These are phyloP conservation scores for Amanita molliuscula DNA, from an alignment of 768 basidiomycete species.

Conservation along the genomic window DNA sequence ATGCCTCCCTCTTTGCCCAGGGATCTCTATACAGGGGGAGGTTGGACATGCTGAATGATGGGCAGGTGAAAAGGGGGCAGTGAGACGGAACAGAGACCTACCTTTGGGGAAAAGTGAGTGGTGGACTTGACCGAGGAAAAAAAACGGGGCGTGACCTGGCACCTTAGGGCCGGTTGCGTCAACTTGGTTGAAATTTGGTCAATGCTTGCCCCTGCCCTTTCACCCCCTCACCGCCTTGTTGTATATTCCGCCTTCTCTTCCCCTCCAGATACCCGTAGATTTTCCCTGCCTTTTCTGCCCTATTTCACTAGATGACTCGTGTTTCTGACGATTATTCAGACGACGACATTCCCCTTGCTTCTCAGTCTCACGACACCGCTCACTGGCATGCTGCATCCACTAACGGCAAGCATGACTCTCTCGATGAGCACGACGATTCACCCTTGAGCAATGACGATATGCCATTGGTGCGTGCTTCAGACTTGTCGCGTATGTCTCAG, in stretches of 20 bases:
- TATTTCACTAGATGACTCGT: conserved; percentile 28
- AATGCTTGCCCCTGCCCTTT: conserved; percentile 17
- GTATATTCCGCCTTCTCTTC: conserved; percentile 7
- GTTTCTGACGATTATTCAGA: conserved; percentile 45
- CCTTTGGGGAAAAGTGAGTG: conserved; percentile 2
- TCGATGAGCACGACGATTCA: conserved; percentile 25
- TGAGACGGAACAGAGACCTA: conserved; percentile 2
- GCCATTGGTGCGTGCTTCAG: conserved; percentile 46
- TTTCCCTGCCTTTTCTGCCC: conserved; percentile 16
- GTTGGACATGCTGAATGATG: conserved; percentile 38
- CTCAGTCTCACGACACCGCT: conserved; percentile 32
- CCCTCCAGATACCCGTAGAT: conserved; percentile 11
- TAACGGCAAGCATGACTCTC: conserved; percentile 36
- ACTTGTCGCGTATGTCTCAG: conserved; percentile 5
- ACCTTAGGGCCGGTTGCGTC: conserved; percentile 50
- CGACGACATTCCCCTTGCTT: conserved; percentile 44
- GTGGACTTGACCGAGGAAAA: neutral
- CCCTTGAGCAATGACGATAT: conserved; percentile 63
- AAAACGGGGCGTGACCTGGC: conserved; percentile 21
- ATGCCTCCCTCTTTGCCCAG: conserved; percentile 89
- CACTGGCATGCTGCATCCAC: conserved; percentile 21
- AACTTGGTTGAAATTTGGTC: conserved; percentile 32
- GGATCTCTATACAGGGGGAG: conserved; percentile 82
- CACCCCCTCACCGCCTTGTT: conserved; percentile 14
- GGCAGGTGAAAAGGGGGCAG: conserved; percentile 7